These are phyloP conservation scores for Chlamydomonas sp. DNA, from an alignment of 139 green algal species.

Conservation along the genomic window DNA sequence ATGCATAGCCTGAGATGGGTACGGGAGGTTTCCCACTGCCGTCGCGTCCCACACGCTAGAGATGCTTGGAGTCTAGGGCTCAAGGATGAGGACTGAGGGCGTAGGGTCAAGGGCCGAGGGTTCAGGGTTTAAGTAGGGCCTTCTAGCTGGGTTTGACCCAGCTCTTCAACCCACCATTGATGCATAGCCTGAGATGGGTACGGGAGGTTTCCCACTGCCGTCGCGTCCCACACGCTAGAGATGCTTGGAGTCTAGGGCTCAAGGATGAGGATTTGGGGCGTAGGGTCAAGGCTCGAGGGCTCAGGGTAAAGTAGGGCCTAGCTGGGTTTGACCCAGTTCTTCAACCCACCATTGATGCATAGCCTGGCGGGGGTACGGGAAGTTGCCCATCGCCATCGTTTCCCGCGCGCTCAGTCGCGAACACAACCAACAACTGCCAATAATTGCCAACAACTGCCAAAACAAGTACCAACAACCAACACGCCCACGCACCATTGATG, in stretches of 20 bases:
- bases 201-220: no score
- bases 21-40: no score
- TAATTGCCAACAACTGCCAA: no score
- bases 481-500: no score
- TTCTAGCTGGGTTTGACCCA: neutral
- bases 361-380: no score
- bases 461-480: no score
- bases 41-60: slow-evolving; percentile 52
- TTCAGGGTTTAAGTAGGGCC: neutral
- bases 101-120: neutral
- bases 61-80: no score
- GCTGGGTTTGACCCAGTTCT: neutral
- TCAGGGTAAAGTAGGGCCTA: neutral
- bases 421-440: no score
- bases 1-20: slow-evolving; percentile 49
- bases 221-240: slow-evolving; percentile 51
- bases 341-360: slow-evolving; percentile 40
- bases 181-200: slow-evolving; percentile 49
- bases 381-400: no score
- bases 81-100: no score
- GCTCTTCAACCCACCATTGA: slow-evolving; percentile 32
- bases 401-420: slow-evolving; percentile 58
- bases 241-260: no score
- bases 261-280: no score
- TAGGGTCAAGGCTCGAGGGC: neutral